A percentile compares a stretch with the other conserved stretches of the same genome.
These are phyloP conservation scores for Sequoiadendron giganteum DNA, from an alignment of 75 land plant genomes.

Conservation along the genomic window DNA sequence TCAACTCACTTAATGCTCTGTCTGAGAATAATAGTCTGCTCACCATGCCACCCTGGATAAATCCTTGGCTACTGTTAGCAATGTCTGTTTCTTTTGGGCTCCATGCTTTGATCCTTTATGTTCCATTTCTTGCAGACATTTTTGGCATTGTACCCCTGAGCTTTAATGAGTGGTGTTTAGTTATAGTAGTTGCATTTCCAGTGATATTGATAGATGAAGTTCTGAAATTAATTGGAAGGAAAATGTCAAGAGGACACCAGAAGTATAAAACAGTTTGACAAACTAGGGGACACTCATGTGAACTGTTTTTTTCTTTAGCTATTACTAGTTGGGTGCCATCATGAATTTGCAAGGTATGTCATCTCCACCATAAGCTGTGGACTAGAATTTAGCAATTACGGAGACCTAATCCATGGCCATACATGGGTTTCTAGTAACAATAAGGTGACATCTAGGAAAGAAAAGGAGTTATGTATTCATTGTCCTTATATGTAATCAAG, in stretches of 20 bases:
- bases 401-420: not conserved
- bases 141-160: conserved; percentile 87
- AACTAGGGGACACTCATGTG: not conserved
- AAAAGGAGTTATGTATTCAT: not conserved
- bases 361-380: not conserved
- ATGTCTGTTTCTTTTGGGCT: conserved; percentile 76
- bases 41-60: conserved; percentile 89
- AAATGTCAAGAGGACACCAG: conserved; percentile 21
- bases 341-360: not conserved
- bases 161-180: conserved; percentile 80
- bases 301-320: not conserved
- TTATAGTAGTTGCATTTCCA: conserved; percentile 71
- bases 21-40: conserved; percentile 86
- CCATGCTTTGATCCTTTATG: conserved; percentile 75
- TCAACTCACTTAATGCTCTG: conserved; percentile 89
- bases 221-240: conserved; percentile 69
- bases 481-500: not conserved
- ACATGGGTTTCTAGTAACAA: not conserved
- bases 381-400: too few relatives aligned
- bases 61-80: conserved; percentile 91
- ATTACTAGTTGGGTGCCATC: not conserved
- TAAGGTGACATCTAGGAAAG: not conserved
- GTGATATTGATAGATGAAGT: conserved; percentile 84
- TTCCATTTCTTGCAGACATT: conserved; percentile 76
- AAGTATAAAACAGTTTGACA: conserved; percentile 47